These are phyloP conservation scores for Colletotrichum sp. DNA, from an alignment of 2,329 filamentous ascomycete genomes.

Conservation along the genomic window DNA sequence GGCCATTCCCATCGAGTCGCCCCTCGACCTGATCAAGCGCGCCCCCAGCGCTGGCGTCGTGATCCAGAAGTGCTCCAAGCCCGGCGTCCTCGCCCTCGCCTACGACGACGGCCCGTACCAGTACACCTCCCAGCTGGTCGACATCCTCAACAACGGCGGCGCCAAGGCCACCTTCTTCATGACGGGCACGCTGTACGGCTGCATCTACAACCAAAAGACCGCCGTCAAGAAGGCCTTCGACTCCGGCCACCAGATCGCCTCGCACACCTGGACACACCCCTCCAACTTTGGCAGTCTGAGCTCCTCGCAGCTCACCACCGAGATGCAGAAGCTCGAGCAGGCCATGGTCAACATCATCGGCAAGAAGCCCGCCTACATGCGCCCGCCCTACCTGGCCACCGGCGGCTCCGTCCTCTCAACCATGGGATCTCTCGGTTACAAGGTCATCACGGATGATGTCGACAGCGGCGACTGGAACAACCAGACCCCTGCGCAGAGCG, in stretches of 20 bases:
- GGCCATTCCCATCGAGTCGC: conserved; percentile 35
- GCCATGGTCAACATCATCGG: conserved; percentile 54
- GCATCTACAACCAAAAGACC: conserved; percentile 53
- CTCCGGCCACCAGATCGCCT: conserved; percentile 58
- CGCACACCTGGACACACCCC: conserved; percentile 58
- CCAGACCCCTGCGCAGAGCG: conserved; percentile 51
- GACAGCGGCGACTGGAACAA: conserved; percentile 68
- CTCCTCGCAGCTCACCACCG: conserved; percentile 42
- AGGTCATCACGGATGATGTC: conserved; percentile 65
- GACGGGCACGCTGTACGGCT: conserved; percentile 55
- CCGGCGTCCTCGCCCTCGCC: conserved; percentile 53
- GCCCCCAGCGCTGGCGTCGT: conserved; percentile 45
- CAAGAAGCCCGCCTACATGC: conserved; percentile 54
- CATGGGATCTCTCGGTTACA: conserved; percentile 56
- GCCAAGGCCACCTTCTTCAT: conserved; percentile 61
- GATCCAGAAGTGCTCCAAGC: conserved; percentile 48
- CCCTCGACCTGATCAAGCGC: conserved; percentile 45
- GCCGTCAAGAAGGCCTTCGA: conserved; percentile 59
- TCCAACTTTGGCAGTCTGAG: conserved; percentile 45
- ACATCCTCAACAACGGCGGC: conserved; percentile 51
- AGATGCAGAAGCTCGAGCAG: conserved; percentile 57
- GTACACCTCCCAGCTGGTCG: conserved; percentile 54
- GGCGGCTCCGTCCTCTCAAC: conserved; percentile 46
- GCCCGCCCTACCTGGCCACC: conserved; percentile 54
- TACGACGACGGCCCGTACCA: conserved; percentile 59